A percentile compares a stretch with the other conserved stretches of the same genome.
Conservation (phyloP, 371 early-diverging fungal species). For the Saksenaea vasiformis region DNA sequence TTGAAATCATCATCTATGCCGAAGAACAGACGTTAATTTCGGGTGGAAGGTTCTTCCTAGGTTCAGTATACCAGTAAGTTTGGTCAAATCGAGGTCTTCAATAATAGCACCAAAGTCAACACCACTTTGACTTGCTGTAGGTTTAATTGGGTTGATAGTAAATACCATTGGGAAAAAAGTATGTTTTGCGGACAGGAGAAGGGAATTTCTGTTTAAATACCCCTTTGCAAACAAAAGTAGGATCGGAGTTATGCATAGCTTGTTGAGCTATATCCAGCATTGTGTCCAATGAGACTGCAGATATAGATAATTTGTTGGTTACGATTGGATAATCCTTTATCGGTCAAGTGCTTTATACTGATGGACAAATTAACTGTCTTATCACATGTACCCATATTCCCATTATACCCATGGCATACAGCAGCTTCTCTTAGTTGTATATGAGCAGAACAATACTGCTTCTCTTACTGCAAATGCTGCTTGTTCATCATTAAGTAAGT, state of each 20-base stretch:
- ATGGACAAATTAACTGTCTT: no score
- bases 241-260: not conserved
- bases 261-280: not conserved
- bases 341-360: no score
- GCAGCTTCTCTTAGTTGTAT: no score
- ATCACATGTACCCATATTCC: no score
- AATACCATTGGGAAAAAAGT: conserved; percentile 37
- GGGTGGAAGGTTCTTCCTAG: not conserved
- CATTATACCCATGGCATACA: no score
- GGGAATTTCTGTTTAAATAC: not conserved
- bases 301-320: not conserved
- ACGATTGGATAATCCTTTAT: not conserved
- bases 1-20: conserved; percentile 44
- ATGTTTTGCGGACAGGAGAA: no score
- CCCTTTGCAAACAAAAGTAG: not conserved
- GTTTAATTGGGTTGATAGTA: conserved; percentile 40
- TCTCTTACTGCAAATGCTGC: no score
- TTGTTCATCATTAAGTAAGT: no score
- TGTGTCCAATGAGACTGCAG: not conserved
- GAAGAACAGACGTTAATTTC: not conserved
- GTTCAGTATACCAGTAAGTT: conserved; percentile 31
- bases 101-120: conserved; percentile 51
- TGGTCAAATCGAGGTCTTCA: conserved; percentile 44
- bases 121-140: conserved; percentile 38
- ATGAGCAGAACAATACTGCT: no score